Conservation (phyloP, 805 yeast species). For the Ascoidea rubescens region DNA sequence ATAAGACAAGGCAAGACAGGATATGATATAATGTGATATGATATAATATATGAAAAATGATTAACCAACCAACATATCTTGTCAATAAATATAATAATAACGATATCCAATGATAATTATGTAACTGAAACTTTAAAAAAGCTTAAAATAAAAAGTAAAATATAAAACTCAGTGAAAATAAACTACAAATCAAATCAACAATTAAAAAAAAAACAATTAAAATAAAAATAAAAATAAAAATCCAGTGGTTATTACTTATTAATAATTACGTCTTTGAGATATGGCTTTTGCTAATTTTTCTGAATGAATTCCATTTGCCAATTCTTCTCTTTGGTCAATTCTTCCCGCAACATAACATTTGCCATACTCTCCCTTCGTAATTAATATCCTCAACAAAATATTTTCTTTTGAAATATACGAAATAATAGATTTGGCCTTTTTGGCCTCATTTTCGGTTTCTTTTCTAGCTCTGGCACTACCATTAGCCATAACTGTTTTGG, state of each 20-base stretch:
- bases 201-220: background rate
- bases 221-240: background rate
- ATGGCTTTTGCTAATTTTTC: slow-evolving; percentile 34
- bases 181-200: background rate
- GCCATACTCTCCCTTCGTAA: slow-evolving; percentile 47
- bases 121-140: too few relatives aligned
- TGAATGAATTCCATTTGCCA: slow-evolving; percentile 40
- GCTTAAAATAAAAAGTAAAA: too few relatives aligned
- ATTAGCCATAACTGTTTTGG: slow-evolving; percentile 57
- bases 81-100: too few relatives aligned
- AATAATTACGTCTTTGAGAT: slow-evolving; percentile 4
- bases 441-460: slow-evolving; percentile 29
- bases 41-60: too few relatives aligned
- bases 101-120: too few relatives aligned
- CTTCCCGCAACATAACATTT: slow-evolving; percentile 37
- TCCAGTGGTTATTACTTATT: background rate
- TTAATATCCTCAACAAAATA: slow-evolving; percentile 53
- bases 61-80: too few relatives aligned
- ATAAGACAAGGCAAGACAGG: too few relatives aligned
- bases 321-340: slow-evolving; percentile 45
- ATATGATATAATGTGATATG: too few relatives aligned
- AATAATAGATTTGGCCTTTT: slow-evolving; percentile 28
- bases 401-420: slow-evolving; percentile 38
- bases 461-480: slow-evolving; percentile 46
- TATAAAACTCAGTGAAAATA: too few relatives aligned